Base-by-base conservation (phyloP, 371 early-diverging fungal genomes). In the Smittium culicis region DNA sequence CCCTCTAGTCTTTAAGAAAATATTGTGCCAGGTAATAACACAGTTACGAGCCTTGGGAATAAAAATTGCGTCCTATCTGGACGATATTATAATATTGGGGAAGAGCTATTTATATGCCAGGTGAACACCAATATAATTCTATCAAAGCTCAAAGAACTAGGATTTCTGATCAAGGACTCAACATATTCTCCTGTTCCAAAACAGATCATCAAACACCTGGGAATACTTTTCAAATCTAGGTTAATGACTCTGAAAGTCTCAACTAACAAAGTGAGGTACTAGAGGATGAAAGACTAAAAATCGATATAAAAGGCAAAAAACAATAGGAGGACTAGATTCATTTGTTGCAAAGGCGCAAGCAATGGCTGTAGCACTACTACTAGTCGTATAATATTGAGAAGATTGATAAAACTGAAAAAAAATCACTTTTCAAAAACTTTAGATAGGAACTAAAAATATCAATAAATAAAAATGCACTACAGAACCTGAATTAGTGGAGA, bases 1-100 rank as follows among this genome's bases (percentile, higher is more conserved):
- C 1, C 80, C 81, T 0, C 68, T 67, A 8, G 74, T 75, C 20
- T 82, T 82, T 58, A 81, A 79, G 5, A 75, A 73, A 59, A 66
- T 79, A 29, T 69, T 80, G 25, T 69, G 72, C 28, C 73, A 79
- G 0, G 68, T 75, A 0, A 58, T 80, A 31, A 69, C 64, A 32
- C 76, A 75, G 61, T 64, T 70, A 17, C 67, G 76, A 30, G 67
- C 45, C 5, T 68, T 71, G 16, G 78, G 78, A 1, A 71, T 71
- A 35, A 67, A 77, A n/a, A 64, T 79, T 17, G 70, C 66, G 8
- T 73, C 74, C 31, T 78, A 79, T 45, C 70, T 79, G 1, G 76
- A 79, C 74, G 76, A 79, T 27, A 68, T 76, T n/a, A 57, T 76
- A 34, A 34, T 76, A 57, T 69, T 71, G 59, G 45, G 34, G 31